A percentile compares a stretch with the other conserved stretches of the same genome.
phyloP scores from a whole-genome alignment of 768 basidiomycete genomes.

The Collybiopsis confluens region DNA sequence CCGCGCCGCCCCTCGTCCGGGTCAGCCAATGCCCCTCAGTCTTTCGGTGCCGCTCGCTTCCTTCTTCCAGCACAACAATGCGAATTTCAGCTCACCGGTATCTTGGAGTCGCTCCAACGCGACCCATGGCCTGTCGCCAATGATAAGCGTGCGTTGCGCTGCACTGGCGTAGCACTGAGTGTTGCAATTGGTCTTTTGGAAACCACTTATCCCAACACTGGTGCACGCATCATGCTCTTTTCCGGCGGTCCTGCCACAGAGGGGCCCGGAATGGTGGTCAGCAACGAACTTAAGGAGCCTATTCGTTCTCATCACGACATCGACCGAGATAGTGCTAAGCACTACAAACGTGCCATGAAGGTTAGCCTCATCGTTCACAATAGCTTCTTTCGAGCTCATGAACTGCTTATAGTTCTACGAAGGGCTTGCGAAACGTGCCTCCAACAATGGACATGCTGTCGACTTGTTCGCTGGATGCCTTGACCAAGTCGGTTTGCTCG shows the following conservation, averaged over 20 bases:
- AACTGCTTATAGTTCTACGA: constrained; percentile 78
- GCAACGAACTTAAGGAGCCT: constrained; percentile 91
- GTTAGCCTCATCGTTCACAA: constrained; percentile 34
- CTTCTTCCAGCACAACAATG: constrained; percentile 86
- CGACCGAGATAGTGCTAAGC: constrained; percentile 93
- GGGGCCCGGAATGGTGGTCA: constrained; percentile 96
- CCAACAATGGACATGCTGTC: constrained; percentile 91
- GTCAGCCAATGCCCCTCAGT: constrained; percentile 78
- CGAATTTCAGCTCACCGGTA: constrained; percentile 94
- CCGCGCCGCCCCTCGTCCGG: constrained; percentile 82
- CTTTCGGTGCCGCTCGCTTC: constrained; percentile 87
- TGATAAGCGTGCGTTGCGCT: constrained; percentile 88
- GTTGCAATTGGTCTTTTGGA: constrained; percentile 93
- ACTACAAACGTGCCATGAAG: constrained; percentile 96
- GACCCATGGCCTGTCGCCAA: constrained; percentile 98
- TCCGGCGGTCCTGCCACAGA: constrained; percentile 94
- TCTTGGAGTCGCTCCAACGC: constrained; percentile 80
- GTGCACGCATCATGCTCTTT: constrained; percentile 94
- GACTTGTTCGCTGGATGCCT: constrained; percentile 97
- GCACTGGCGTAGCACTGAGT: constrained; percentile 91
- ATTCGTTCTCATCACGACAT: constrained; percentile 99
- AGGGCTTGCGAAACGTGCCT: constrained; percentile 85
- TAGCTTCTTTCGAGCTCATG: background rate
- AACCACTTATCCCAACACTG: constrained; percentile 93
- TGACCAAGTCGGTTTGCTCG: constrained; percentile 94